These are phyloP conservation scores for Candida maris DNA, from an alignment of 805 yeast genomes.

Conservation along the genomic window DNA sequence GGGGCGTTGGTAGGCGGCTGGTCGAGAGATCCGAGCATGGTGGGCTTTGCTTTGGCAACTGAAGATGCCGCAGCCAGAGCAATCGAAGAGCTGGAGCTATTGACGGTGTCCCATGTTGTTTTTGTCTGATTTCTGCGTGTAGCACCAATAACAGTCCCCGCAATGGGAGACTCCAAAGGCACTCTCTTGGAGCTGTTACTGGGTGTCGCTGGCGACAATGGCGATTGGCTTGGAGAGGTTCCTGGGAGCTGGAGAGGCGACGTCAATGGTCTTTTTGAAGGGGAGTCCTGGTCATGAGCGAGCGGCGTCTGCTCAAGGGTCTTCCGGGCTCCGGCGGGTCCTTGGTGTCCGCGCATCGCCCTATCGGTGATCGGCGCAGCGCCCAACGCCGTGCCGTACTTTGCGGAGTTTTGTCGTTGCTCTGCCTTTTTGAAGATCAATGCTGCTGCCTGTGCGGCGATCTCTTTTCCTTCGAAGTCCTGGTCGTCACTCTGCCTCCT, in stretches of 20 bases:
- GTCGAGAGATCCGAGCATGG: constrained; percentile 22
- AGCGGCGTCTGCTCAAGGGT: not conserved
- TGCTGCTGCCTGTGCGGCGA: constrained; percentile 26
- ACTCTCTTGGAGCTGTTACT: not conserved
- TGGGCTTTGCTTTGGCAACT: constrained; percentile 32
- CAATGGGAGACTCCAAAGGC: not conserved
- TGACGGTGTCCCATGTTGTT: constrained; percentile 28
- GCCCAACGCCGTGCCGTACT: no score
- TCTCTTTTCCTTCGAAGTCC: constrained; percentile 6
- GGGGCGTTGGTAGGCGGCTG: not conserved
- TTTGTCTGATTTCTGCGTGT: constrained; percentile 4
- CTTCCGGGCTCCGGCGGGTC: not conserved
- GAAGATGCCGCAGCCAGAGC: constrained; percentile 35
- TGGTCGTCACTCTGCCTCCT: constrained; percentile 11
- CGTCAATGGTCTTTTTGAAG: not conserved
- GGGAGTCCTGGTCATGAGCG: not conserved
- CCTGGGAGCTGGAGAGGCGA: constrained; percentile 2
- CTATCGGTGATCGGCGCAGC: constrained; percentile 3
- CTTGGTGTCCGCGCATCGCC: constrained; percentile 2
- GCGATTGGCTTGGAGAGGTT: not conserved
- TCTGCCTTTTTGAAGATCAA: constrained; percentile 22
- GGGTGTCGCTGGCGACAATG: not conserved
- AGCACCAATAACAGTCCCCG: not conserved
- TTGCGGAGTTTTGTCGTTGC: constrained; percentile 4
- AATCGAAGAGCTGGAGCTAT: constrained; percentile 27